phyloP scores from a whole-genome alignment of 2,329 filamentous ascomycete species.

The Sclerotinia nivalis region DNA sequence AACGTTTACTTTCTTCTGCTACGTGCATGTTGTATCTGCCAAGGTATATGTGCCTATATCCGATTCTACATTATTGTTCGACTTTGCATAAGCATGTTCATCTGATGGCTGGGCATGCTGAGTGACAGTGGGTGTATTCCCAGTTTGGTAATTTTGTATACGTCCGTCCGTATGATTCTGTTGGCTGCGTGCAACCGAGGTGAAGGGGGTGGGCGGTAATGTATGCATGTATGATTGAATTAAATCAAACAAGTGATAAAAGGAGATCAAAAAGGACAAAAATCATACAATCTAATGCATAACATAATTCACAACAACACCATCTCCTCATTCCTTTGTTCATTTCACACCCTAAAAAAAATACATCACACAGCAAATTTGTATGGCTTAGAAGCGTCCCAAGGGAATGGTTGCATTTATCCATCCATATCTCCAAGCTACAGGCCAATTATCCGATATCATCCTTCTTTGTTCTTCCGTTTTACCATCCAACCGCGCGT shows the following conservation, averaged over 20 bases:
- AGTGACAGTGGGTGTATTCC: slow-evolving; percentile 4
- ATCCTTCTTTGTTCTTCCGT: slow-evolving; percentile 1
- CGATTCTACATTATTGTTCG: slow-evolving; percentile 10
- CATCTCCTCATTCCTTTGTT: not conserved
- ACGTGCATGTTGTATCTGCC: not conserved
- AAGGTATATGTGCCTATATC: not conserved
- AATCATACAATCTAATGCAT: too few species aligned
- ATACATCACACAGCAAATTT: not conserved
- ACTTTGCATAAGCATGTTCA: slow-evolving; percentile 18
- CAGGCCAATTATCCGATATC: slow-evolving; percentile 7
- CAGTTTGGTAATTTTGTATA: not conserved
- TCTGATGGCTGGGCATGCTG: slow-evolving; percentile 18
- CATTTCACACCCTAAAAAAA: not conserved
- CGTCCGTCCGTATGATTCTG: not conserved
- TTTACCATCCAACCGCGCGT: slow-evolving; percentile 20
- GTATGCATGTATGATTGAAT: slow-evolving; percentile 5
- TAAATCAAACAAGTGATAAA: not conserved
- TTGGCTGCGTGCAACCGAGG: slow-evolving; percentile 2
- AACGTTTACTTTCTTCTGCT: too few species aligned
- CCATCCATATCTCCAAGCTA: not conserved
- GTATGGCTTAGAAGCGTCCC: slow-evolving; percentile 15
- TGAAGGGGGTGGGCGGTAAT: not conserved
- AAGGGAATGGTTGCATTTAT: slow-evolving; percentile 19
- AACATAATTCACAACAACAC: not conserved
- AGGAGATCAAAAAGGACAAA: not conserved